Percentiles rank a stretch among this genome's conserved stretches.
Conservation (phyloP, 2,329 filamentous ascomycete genomes). For the Fusarium buharicum region DNA sequence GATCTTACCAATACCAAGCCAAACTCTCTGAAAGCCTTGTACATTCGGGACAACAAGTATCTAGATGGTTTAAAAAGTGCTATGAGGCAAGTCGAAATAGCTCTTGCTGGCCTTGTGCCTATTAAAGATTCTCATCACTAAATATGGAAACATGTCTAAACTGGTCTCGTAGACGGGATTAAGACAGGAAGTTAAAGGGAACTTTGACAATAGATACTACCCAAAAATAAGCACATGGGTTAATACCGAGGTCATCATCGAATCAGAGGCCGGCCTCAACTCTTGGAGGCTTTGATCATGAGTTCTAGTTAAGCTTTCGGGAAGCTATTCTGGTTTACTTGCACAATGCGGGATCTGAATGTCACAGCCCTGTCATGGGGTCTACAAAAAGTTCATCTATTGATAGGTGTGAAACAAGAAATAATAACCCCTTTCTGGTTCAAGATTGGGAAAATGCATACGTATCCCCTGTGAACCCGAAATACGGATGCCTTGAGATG, state of each 20-base stretch:
- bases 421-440: neutral
- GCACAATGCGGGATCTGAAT: constrained; percentile 9
- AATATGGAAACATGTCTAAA: too few species aligned
- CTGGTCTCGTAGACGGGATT: too few species aligned
- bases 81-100: too few species aligned
- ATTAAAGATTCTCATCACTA: too few species aligned
- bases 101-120: too few species aligned
- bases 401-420: neutral
- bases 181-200: neutral
- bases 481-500: constrained; percentile 48
- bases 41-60: too few species aligned
- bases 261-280: constrained; percentile 21
- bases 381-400: neutral
- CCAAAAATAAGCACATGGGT: neutral
- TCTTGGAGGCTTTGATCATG: constrained; percentile 16
- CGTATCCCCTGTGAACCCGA: constrained; percentile 36
- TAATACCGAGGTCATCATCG: neutral
- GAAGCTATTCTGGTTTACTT: constrained; percentile 16
- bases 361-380: constrained; percentile 4
- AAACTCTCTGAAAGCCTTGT: too few species aligned
- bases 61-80: too few species aligned
- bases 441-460: constrained; percentile 27
- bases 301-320: constrained; percentile 19
- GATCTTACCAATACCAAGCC: too few species aligned
- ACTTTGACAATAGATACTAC: neutral